Percentiles rank a stretch among this genome's conserved stretches.
These are phyloP conservation scores for Gilbertella persicaria DNA, from an alignment of 371 early-diverging fungal genomes.

Conservation along the genomic window DNA sequence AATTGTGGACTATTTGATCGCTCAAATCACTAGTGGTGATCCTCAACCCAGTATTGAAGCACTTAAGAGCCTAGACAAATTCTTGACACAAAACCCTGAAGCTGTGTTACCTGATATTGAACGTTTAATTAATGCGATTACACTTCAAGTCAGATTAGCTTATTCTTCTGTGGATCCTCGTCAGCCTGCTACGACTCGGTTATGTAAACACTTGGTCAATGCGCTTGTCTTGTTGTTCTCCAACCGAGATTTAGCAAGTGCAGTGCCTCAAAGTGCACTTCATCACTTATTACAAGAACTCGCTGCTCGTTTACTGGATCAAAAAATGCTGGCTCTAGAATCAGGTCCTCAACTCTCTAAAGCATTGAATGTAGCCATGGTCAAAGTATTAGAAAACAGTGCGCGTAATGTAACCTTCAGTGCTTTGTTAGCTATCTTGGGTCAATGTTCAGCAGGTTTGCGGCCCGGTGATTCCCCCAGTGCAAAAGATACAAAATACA, in stretches of 20 bases:
- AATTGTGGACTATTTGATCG: constrained; percentile 69
- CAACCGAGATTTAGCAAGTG: constrained; percentile 61
- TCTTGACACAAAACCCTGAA: constrained; percentile 57
- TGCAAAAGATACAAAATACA: constrained; percentile 69
- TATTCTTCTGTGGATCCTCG: constrained; percentile 64
- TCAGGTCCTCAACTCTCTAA: constrained; percentile 69
- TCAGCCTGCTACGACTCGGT: constrained; percentile 43
- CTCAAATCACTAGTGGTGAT: constrained; percentile 78
- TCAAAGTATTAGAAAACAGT: constrained; percentile 84
- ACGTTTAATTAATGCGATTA: constrained; percentile 72
- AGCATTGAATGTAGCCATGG: constrained; percentile 87
- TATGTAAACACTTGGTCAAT: constrained; percentile 82
- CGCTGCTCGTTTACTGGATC: constrained; percentile 78
- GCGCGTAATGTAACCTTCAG: constrained; percentile 76
- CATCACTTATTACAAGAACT: constrained; percentile 74
- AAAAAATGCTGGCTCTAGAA: constrained; percentile 62
- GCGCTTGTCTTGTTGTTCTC: constrained; percentile 79
- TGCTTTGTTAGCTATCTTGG: constrained; percentile 61
- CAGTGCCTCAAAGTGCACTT: constrained; percentile 63
- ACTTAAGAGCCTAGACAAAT: constrained; percentile 76
- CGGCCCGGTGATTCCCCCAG: constrained; percentile 53
- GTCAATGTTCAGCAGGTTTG: constrained; percentile 45
- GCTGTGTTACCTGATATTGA: constrained; percentile 65
- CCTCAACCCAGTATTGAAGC: constrained; percentile 75
- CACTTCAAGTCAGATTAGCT: constrained; percentile 78